phyloP scores from a whole-genome alignment of 139 green algal species.

The Chlorella sp. region DNA sequence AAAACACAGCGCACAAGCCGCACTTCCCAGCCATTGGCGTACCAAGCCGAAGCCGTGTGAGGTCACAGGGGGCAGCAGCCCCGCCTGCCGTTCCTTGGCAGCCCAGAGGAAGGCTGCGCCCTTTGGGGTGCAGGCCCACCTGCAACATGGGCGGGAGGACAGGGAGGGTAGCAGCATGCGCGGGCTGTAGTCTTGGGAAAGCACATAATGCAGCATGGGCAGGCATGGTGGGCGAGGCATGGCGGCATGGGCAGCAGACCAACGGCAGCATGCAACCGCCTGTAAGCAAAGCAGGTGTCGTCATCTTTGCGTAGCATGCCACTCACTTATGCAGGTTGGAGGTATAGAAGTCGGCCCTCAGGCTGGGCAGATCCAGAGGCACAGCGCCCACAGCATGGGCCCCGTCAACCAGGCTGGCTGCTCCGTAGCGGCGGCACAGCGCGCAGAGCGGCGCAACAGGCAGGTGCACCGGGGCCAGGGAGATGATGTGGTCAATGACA shows the following conservation, averaged over 20 bases:
- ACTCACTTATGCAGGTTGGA: conserved; percentile 68
- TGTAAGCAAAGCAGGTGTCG: too few relatives aligned
- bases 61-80: conserved; percentile 48
- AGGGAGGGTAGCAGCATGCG: background rate
- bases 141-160: background rate
- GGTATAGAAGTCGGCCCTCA: conserved; percentile 62
- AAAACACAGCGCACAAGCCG: too few relatives aligned
- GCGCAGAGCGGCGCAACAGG: conserved; percentile 52
- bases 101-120: conserved; percentile 65
- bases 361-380: conserved; percentile 32
- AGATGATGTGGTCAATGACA: conserved; percentile 67
- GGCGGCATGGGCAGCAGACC: background rate
- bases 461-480: conserved; percentile 61
- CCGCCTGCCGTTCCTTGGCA: conserved; percentile 21
- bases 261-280: background rate
- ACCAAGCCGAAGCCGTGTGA: conserved; percentile 54
- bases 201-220: too few relatives aligned
- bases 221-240: background rate
- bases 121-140: conserved; percentile 53
- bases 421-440: conserved; percentile 30
- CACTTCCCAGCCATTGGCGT: too few relatives aligned
- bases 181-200: too few relatives aligned
- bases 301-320: too few relatives aligned
- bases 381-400: conserved; percentile 61
- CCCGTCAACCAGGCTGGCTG: conserved; percentile 65